These are phyloP conservation scores for Amanita exitialis DNA, from an alignment of 768 basidiomycete genomes.

Conservation along the genomic window DNA sequence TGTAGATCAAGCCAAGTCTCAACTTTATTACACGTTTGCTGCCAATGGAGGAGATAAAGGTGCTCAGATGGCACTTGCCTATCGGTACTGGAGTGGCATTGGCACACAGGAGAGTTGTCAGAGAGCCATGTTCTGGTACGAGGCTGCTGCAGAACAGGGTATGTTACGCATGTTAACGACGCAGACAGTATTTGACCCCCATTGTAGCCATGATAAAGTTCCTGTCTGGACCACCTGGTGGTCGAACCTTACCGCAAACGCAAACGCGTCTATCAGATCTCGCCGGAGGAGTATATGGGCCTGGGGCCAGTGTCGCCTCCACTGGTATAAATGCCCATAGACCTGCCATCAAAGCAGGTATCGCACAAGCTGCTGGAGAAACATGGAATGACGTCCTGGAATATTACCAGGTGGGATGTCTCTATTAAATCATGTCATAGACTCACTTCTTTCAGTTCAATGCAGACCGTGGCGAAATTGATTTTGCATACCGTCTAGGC, in stretches of 20 bases:
- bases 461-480: conserved; percentile 82
- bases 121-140: conserved; percentile 81
- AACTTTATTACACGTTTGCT: conserved; percentile 90
- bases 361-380: conserved; percentile 80
- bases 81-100: conserved; percentile 94
- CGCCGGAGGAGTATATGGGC: conserved; percentile 88
- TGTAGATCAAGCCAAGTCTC: conserved; percentile 69
- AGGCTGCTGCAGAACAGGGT: conserved; percentile 82
- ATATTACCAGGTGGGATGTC: conserved; percentile 61
- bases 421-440: not conserved
- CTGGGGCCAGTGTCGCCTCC: conserved; percentile 89
- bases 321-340: conserved; percentile 65
- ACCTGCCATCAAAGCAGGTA: conserved; percentile 76
- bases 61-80: conserved; percentile 89
- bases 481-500: conserved; percentile 88
- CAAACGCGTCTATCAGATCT: conserved; percentile 82
- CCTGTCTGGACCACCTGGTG: conserved; percentile 83
- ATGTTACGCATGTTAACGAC: conserved; percentile 7
- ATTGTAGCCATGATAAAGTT: conserved; percentile 68
- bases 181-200: conserved; percentile 1
- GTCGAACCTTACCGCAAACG: conserved; percentile 74
- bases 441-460: conserved; percentile 59
- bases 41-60: conserved; percentile 81
- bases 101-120: conserved; percentile 83
- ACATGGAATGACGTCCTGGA: conserved; percentile 91